These are phyloP conservation scores for Cyberlindnera mycetangii DNA, from an alignment of 805 yeast species.

Conservation along the genomic window DNA sequence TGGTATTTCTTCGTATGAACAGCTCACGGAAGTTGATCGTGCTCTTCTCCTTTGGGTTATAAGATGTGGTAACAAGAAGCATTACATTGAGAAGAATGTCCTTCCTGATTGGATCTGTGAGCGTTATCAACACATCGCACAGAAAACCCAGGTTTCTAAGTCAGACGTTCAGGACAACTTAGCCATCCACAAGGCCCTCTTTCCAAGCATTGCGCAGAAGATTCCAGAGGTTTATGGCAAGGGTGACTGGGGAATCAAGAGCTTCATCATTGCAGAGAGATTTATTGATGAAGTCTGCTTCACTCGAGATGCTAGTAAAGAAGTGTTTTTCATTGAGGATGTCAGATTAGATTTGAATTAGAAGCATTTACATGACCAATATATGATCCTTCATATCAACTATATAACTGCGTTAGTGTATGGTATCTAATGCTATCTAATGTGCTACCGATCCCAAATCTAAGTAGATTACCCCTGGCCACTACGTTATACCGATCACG, in stretches of 20 bases:
- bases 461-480: too few species aligned
- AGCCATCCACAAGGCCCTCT: conserved; percentile 49
- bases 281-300: conserved; percentile 52
- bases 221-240: conserved; percentile 57
- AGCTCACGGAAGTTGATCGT: conserved; percentile 51
- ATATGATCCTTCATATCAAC: background rate
- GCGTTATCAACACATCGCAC: conserved; percentile 36
- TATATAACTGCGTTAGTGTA: background rate
- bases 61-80: conserved; percentile 47
- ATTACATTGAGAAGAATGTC: conserved; percentile 25
- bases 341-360: conserved; percentile 6
- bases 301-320: conserved; percentile 34
- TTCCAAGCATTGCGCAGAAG: conserved; percentile 44
- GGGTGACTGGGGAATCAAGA: conserved; percentile 43
- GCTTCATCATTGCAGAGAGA: conserved; percentile 44
- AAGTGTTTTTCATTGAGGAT: conserved; percentile 33
- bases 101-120: conserved; percentile 52
- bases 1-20: conserved; percentile 55
- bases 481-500: too few species aligned
- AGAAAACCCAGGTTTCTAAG: conserved; percentile 40
- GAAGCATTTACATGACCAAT: background rate
- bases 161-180: conserved; percentile 55
- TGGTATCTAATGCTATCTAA: background rate
- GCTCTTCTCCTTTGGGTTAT: conserved; percentile 62
- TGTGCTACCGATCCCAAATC: too few species aligned